These are phyloP conservation scores for Ballota nigra DNA, from an alignment of 257 asterid genomes.

Conservation along the genomic window DNA sequence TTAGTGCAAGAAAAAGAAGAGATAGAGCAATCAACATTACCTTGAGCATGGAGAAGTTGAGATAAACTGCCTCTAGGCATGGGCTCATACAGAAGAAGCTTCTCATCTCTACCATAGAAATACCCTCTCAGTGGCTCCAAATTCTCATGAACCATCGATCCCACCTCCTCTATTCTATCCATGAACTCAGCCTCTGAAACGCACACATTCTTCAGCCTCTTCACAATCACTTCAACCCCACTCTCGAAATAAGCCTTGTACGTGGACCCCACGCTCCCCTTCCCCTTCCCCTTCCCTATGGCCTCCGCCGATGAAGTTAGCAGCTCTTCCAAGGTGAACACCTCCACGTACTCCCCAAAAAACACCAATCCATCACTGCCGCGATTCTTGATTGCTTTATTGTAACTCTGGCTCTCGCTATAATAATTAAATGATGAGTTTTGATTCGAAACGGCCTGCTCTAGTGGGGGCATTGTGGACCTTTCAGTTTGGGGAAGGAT, in stretches of 20 bases:
- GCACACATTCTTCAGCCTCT: slow-evolving; percentile 50
- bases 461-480: slow-evolving; percentile 22
- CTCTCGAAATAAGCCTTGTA: slow-evolving; percentile 56
- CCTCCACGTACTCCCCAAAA: slow-evolving; percentile 28
- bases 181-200: slow-evolving; percentile 43
- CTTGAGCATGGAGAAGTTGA: slow-evolving; percentile 40
- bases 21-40: not conserved
- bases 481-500: not conserved
- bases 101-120: slow-evolving; percentile 60
- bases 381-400: not conserved
- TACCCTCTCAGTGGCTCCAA: slow-evolving; percentile 54
- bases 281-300: slow-evolving; percentile 29
- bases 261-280: slow-evolving; percentile 57
- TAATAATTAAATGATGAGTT: no score
- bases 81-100: slow-evolving; percentile 51
- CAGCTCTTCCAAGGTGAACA: slow-evolving; percentile 42
- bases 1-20: not conserved
- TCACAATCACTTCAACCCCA: slow-evolving; percentile 54
- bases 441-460: no score
- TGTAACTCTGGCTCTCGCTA: no score
- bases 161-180: slow-evolving; percentile 42
- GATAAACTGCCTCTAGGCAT: slow-evolving; percentile 46
- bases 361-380: slow-evolving; percentile 41
- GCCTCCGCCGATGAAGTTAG: slow-evolving; percentile 58
- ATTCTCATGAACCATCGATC: slow-evolving; percentile 45